Evolutionary conservation across 129 eudicot genomes (phyloP).

Genomic region (Logfia minima): DNA sequence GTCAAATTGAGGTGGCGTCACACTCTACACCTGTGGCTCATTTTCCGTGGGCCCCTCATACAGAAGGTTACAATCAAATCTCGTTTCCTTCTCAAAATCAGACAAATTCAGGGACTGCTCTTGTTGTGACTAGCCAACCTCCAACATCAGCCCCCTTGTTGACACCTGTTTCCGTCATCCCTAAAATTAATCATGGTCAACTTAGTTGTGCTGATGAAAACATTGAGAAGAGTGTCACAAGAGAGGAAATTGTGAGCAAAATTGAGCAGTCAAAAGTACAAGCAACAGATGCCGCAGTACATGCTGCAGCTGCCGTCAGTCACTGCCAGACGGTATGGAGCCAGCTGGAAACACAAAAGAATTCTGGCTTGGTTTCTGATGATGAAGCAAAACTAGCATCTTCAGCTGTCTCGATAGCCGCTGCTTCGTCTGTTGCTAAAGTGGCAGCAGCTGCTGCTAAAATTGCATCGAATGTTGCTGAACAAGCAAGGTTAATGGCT

Average conservation of each 20-base stretch:
- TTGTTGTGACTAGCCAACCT: slow-evolving; percentile 34
- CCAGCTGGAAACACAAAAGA: slow-evolving; percentile 57
- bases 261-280: slow-evolving; percentile 79
- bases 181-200: slow-evolving; percentile 38
- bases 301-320: slow-evolving; percentile 66
- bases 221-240: slow-evolving; percentile 31
- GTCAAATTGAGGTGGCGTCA: slow-evolving; percentile 28
- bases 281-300: slow-evolving; percentile 74
- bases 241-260: slow-evolving; percentile 46
- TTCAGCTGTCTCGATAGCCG: slow-evolving; percentile 80
- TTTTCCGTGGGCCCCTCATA: slow-evolving; percentile 23
- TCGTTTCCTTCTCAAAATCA: slow-evolving; percentile 39
- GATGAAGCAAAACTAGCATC: slow-evolving; percentile 73
- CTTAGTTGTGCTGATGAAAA: slow-evolving; percentile 29
- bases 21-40: slow-evolving; percentile 9
- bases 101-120: slow-evolving; percentile 32
- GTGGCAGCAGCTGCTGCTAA: slow-evolving; percentile 95
- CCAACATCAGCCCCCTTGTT: slow-evolving; percentile 43
- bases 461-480: slow-evolving; percentile 71
- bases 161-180: slow-evolving; percentile 35
- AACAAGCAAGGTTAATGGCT: slow-evolving; percentile 87
- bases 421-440: slow-evolving; percentile 96
- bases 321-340: slow-evolving; percentile 74
- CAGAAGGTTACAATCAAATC: slow-evolving; percentile 24
- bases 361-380: slow-evolving; percentile 52